Base-by-base conservation (phyloP, 2,329 filamentous ascomycete genomes). In the Trematosphaeria pertusa region DNA sequence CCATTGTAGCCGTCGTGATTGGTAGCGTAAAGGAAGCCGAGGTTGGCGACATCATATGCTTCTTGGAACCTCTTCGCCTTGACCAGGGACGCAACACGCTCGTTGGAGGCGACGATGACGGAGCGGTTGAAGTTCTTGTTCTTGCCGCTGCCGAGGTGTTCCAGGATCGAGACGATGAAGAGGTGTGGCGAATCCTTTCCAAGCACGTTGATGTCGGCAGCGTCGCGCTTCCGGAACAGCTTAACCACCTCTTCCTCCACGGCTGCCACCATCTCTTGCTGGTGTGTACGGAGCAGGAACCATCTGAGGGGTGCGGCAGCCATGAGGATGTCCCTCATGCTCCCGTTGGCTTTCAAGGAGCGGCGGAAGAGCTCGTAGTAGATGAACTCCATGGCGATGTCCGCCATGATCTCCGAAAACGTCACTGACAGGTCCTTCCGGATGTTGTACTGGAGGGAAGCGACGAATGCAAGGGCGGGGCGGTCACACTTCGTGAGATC, bases 371-470 rank as follows among this genome's bases (percentile, higher is more conserved):
- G 54, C 50, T 67, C 62, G 43, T 64, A 69, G 50, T 66, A 64
- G 21, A 70, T 61, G 48, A 71, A 68, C 34, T 72, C 62, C 40
- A 62, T 64, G 4, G 70, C 68, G 49, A 77, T 68, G 51, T 78
- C 71, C 0, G 76, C 74, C 17, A 74, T 75, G 37, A 78, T 59
- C 26, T 74, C 66, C 4, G 76, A 70, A 39, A 78, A 68, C 3
- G 61, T 66, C 6, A 64, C 50, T 33, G 74, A 73, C 39, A 77
- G 46, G 14, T 67, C 59, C 35, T 56, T 74, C 11, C 70, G 74
- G 10, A 78, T 54, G 4, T 71, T 71, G 36, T 76, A 72, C 55
- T 78, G 73, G 1, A 78, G 61, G 43, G 77, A 73, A 14, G 76
- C 76, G 15, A 79, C 57, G 66, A 78, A 79, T 9, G 73, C 71